Evolutionary conservation across 1,284 basidiomycete genomes (phyloP).

Genomic region (Trametes hirsuta): DNA sequence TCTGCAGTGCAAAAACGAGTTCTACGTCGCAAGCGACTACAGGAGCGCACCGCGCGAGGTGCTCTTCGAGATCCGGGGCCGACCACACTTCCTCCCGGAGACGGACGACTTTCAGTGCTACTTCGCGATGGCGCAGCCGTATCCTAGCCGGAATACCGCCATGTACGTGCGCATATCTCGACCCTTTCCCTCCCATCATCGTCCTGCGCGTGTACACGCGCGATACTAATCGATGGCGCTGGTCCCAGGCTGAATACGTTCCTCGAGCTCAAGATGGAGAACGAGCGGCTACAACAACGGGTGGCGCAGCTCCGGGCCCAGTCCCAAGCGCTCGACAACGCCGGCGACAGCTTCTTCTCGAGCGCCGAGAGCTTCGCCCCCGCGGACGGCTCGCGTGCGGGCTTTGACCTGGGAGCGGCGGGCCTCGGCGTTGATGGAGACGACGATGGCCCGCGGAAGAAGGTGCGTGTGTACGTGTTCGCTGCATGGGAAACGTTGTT

Average conservation of each 20-base stretch:
- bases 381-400: constrained; percentile 5
- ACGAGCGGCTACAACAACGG: constrained; percentile 66
- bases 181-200: background rate
- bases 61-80: constrained; percentile 76
- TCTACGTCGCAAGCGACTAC: constrained; percentile 30
- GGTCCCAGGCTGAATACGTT: constrained; percentile 70
- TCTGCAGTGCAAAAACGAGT: constrained; percentile 52
- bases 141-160: constrained; percentile 71
- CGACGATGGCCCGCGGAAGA: constrained; percentile 39
- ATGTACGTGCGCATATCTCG: constrained; percentile 49
- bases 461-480: constrained; percentile 35
- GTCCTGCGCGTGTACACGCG: background rate
- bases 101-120: constrained; percentile 52
- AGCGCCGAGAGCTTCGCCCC: constrained; percentile 17
- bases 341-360: constrained; percentile 14
- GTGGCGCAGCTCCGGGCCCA: constrained; percentile 47
- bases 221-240: background rate
- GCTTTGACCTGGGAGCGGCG: constrained; percentile 9
- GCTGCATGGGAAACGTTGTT: background rate
- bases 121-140: constrained; percentile 76
- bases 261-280: constrained; percentile 78
- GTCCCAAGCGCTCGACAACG: constrained; percentile 21
- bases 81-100: constrained; percentile 50
- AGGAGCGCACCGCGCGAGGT: constrained; percentile 47
- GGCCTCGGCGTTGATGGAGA: constrained; percentile 8